Conservation (phyloP, 2,329 filamentous ascomycete genomes). For the Xylaria sp. region DNA sequence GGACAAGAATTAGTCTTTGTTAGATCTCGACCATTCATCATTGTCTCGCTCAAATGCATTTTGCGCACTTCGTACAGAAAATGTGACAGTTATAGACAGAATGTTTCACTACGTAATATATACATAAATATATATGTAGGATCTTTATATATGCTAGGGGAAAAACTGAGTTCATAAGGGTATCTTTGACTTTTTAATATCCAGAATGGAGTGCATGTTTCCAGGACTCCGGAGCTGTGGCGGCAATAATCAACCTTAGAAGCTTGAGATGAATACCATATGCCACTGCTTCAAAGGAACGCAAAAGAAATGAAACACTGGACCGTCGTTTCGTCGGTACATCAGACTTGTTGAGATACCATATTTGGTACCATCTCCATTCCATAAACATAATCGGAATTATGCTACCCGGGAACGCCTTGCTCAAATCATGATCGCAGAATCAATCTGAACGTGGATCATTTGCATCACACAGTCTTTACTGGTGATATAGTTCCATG, state of each 20-base stretch:
- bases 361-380: not conserved
- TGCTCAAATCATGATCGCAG: slow-evolving; percentile 18
- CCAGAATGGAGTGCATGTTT: not conserved
- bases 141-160: not conserved
- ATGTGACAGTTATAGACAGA: not conserved
- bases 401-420: slow-evolving; percentile 27
- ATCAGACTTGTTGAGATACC: not conserved
- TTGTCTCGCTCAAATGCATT: too few species aligned
- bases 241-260: not conserved
- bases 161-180: not conserved
- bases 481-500: slow-evolving; percentile 32
- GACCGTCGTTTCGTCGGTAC: not conserved
- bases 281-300: slow-evolving; percentile 12
- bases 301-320: not conserved
- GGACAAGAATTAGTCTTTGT: too few species aligned
- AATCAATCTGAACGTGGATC: slow-evolving; percentile 2
- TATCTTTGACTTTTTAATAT: slow-evolving; percentile 3
- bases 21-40: too few species aligned
- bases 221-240: not conserved
- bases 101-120: not conserved
- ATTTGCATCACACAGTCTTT: not conserved
- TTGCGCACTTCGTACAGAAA: not conserved
- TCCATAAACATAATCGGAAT: slow-evolving; percentile 1
- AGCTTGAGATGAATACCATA: not conserved
- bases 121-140: not conserved